Conservation (phyloP, 1,284 basidiomycete species). For the Apiotrichum domesticum region DNA sequence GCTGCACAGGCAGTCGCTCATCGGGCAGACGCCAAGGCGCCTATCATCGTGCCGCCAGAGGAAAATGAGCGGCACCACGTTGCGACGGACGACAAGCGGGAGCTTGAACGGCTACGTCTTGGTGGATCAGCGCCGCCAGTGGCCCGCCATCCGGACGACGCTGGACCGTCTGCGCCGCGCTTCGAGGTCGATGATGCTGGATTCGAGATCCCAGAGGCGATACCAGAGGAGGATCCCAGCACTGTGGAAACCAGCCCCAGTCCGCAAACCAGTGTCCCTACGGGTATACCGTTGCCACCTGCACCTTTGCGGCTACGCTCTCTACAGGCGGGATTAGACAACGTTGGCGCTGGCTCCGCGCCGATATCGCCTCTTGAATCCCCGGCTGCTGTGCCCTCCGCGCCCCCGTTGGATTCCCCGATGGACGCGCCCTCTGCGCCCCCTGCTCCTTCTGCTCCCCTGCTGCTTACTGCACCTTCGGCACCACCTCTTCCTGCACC, state of each 20-base stretch:
- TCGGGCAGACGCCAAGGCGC: constrained; percentile 35
- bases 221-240: neutral
- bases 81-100: constrained; percentile 46
- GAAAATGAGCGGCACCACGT: constrained; percentile 29
- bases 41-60: constrained; percentile 7
- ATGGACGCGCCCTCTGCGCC: constrained; percentile 3
- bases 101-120: constrained; percentile 38
- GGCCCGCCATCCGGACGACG: constrained; percentile 11
- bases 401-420: neutral
- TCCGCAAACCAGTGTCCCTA: neutral
- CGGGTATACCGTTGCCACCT: constrained; percentile 20
- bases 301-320: constrained; percentile 9
- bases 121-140: constrained; percentile 38
- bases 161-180: constrained; percentile 28
- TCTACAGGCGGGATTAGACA: constrained; percentile 1
- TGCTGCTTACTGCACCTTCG: neutral
- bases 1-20: constrained; percentile 37
- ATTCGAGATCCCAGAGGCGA: constrained; percentile 29
- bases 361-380: constrained; percentile 17
- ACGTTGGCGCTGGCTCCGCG: no score
- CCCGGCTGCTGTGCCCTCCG: neutral
- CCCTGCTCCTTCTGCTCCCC: constrained; percentile 17
- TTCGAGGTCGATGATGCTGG: constrained; percentile 43
- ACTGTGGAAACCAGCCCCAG: neutral
- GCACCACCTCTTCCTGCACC: constrained; percentile 2